Base-by-base conservation (phyloP, 768 basidiomycete genomes). In the Lentinula detonsa region DNA sequence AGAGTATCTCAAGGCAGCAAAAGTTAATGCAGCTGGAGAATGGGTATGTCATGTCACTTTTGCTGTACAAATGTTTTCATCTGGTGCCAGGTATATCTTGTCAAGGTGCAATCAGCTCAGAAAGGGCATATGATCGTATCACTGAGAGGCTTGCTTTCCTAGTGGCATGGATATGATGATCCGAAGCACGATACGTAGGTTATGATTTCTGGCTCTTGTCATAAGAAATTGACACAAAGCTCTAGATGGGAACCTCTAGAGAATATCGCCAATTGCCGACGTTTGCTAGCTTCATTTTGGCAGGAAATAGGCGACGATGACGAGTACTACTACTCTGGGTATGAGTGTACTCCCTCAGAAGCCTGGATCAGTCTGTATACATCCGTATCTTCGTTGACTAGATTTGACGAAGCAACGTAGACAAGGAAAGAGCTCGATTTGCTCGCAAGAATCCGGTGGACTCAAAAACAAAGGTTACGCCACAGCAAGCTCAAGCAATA, bases 201-300 rank as follows among this genome's bases (percentile, higher is more conserved):
- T 6, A 74, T 48, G 59, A 13, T 34, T 37, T 58, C 13, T 13
- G 21, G 59, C 18, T 16, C 16, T 45, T 40, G 40, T 31, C 28
- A 35, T 61, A 53, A 58, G 31, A 16, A 40, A 48, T 63, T 46
- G 28, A 23, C 64, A n/a, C n/a, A 1, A 9, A 16, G 18, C 11
- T 48, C 62, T 31, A 90, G 89, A 66, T 90, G 88, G 88, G 89
- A 90, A 61, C 89, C 89, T 8, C 72, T 76, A 55, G 72, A 71
- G 5, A 88, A 91, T 67, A 75, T 91, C 13, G 64, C 68, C 39
- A 73, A 78, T 28, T 91, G 89, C 67, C 70, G 79, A 13, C 78
- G 84, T 21, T 75, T 91, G 15, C 71, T 89, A 23, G 62, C 69
- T n/a, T 85, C 83, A 62, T 91, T 91, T 68, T 87, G 85, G 85